A percentile compares a stretch with the other conserved stretches of the same genome.
These are phyloP conservation scores for Trichoderma orchidacearum DNA, from an alignment of 495 filamentous ascomycete genomes.

Conservation along the genomic window DNA sequence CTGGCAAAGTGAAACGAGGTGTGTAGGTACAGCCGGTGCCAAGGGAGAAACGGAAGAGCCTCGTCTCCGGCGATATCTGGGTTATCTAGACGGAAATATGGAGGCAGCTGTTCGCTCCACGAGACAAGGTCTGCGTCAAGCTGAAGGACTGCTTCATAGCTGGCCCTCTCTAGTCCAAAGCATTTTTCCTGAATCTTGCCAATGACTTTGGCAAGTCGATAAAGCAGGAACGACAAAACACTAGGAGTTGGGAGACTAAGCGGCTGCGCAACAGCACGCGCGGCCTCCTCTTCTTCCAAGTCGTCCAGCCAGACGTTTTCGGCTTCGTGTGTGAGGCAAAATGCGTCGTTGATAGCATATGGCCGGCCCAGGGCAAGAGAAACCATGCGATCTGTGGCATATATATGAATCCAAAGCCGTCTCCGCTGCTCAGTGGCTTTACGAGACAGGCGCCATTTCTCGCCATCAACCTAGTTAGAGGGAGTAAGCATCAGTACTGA, in stretches of 20 bases:
- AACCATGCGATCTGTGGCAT: background rate
- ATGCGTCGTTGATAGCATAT: background rate
- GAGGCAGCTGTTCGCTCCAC: background rate
- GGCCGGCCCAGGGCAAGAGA: background rate
- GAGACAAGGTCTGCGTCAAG: background rate
- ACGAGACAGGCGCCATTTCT: background rate
- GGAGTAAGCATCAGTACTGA: background rate
- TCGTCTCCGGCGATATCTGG: background rate
- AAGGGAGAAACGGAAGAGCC: background rate
- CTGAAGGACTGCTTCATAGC: background rate
- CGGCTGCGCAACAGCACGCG: background rate
- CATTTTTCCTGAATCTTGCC: background rate
- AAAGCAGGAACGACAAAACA: background rate
- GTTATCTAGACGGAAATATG: background rate
- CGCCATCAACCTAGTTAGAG: background rate
- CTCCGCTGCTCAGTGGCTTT: background rate
- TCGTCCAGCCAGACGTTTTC: background rate
- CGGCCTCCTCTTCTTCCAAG: background rate
- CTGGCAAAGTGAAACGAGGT: background rate
- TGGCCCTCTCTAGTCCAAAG: background rate
- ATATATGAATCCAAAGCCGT: background rate
- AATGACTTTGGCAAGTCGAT: background rate
- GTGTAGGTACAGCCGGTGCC: background rate
- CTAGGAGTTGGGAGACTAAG: background rate
- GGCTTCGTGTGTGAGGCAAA: background rate